These are phyloP conservation scores for Irpex lacteus DNA, from an alignment of 1,284 basidiomycete species.

Conservation along the genomic window DNA sequence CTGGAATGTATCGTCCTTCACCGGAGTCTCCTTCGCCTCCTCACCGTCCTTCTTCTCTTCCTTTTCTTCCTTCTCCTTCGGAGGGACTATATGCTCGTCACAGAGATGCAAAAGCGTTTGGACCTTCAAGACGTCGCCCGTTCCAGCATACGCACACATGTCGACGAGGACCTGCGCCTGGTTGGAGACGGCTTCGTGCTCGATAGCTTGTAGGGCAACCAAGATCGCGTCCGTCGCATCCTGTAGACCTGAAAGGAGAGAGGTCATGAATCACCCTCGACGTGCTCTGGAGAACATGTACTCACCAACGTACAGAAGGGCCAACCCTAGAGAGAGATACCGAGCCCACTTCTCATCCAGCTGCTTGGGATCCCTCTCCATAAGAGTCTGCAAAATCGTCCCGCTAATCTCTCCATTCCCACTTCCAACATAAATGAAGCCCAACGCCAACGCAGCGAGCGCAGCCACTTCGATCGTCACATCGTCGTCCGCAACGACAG, in stretches of 20 bases:
- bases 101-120: slow-evolving; percentile 94
- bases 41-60: slow-evolving; percentile 57
- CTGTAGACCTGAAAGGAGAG: slow-evolving; percentile 62
- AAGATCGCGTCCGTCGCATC: slow-evolving; percentile 94
- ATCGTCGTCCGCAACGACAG: slow-evolving; percentile 77
- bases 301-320: slow-evolving; percentile 87
- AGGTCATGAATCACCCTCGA: background rate
- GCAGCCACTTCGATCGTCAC: slow-evolving; percentile 89
- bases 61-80: slow-evolving; percentile 54
- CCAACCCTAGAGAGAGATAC: slow-evolving; percentile 89
- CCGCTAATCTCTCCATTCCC: slow-evolving; percentile 92
- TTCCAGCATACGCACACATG: slow-evolving; percentile 93
- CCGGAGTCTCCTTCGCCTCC: slow-evolving; percentile 31
- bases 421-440: slow-evolving; percentile 95
- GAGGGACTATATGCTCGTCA: slow-evolving; percentile 82
- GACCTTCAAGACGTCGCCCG: slow-evolving; percentile 94
- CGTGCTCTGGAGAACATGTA: slow-evolving; percentile 6
- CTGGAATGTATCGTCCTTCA: slow-evolving; percentile 83
- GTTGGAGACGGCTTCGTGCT: slow-evolving; percentile 83
- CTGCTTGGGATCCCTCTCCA: slow-evolving; percentile 80
- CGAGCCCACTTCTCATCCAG: slow-evolving; percentile 92
- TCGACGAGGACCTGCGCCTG: slow-evolving; percentile 93
- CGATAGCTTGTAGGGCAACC: slow-evolving; percentile 93
- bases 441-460: slow-evolving; percentile 85
- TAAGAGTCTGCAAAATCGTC: slow-evolving; percentile 89